Evolutionary conservation across 192 early-diverging fungal species (phyloP), one percentile per base, ranked within the genome.

Genomic region (Dissophora globulifera): DNA sequence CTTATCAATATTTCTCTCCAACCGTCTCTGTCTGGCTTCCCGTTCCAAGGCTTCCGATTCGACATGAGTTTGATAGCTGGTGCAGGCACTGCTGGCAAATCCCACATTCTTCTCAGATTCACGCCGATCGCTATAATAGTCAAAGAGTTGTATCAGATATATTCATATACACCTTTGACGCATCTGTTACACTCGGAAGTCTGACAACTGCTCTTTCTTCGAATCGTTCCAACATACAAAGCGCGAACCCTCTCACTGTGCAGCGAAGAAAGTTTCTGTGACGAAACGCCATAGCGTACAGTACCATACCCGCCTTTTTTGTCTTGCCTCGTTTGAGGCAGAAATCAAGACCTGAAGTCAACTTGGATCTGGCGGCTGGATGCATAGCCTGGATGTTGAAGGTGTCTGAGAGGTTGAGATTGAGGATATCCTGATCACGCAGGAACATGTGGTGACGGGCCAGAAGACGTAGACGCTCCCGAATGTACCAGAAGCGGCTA

Each of bases 1-100:
- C 58, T 76, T 76, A 43, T 65, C 72, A 7, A 57, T 48, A 58
- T 76, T 56, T 27, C 72, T 64, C 38, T 76, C 72, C 27, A 76
- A 43, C n/a, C 72, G 62, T 10, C 72, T 48, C 31, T 67, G 62
- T 50, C 63, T 53, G 32, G 72, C 72, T 30, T 76, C 72, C 35
- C 56, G 58, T 35, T 76, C 72, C 50, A 76, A 51, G 5, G 57
- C 63, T 10, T 76, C 9, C 72, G 11, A 45, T 76, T 46, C 33
- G 72, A 66, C 2, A 30, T 25, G 11, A 63, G 72, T 9, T 38
- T 56, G 22, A 76, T 61, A 0, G 72, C 72, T 0, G 72, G 63
- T 15, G 50, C 40, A 1, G 58, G 63, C 9, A 63, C 72, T 22
- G 42, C 29, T 0, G 72, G 63, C 35, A 76, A 67, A 22, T 0